Conservation (phyloP, 1,139 yeast genomes). For the Sugiyamaella xylanicola region DNA sequence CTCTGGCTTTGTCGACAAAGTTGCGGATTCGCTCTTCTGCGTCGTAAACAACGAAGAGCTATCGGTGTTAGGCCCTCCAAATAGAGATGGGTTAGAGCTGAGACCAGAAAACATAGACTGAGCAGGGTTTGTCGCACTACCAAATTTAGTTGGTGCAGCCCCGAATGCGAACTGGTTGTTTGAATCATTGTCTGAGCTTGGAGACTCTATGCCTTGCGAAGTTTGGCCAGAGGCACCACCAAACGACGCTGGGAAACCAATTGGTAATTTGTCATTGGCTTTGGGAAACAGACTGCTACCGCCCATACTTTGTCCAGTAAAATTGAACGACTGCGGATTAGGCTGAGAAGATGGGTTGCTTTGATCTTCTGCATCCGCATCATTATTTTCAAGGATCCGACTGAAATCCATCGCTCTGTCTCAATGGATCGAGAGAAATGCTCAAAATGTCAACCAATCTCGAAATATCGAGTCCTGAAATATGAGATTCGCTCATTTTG, state of each 20-base stretch:
- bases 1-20: not conserved
- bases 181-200: no score
- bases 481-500: no score
- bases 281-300: not conserved
- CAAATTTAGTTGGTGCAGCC: no score
- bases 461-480: not conserved
- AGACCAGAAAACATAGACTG: not conserved
- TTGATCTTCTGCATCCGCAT: not conserved
- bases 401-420: constrained; percentile 5
- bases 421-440: not conserved
- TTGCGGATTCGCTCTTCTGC: not conserved
- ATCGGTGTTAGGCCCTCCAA: no score
- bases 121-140: not conserved
- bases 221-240: no score
- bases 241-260: no score
- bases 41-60: no score
- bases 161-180: no score
- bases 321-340: not conserved
- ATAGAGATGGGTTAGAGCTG: not conserved
- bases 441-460: not conserved
- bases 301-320: not conserved
- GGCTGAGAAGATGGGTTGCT: not conserved
- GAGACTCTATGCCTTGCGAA: no score
- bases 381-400: not conserved
- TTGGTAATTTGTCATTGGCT: no score